These are phyloP conservation scores for Nigrospora oryzae DNA, from an alignment of 2,329 filamentous ascomycete genomes.

Conservation along the genomic window DNA sequence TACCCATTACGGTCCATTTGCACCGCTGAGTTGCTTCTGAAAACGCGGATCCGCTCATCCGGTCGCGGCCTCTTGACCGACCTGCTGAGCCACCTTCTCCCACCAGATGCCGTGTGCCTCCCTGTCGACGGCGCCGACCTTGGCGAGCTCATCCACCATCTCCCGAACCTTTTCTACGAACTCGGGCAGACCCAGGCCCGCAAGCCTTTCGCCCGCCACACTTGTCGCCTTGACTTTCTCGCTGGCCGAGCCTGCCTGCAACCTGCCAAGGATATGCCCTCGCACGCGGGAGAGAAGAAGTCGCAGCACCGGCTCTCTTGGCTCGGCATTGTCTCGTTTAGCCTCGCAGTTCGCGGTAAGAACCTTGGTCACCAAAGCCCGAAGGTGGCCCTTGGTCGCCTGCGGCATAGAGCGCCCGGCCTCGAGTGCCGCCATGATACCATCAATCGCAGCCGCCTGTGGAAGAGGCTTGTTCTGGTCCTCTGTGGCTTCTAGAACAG, in stretches of 20 bases:
- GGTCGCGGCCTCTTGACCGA: constrained; percentile 30
- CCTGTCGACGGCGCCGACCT: constrained; percentile 58
- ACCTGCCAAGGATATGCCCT: constrained; percentile 55
- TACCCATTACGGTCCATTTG: too few species aligned
- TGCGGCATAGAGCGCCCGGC: constrained; percentile 55
- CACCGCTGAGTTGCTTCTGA: too few species aligned
- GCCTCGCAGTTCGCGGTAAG: constrained; percentile 41
- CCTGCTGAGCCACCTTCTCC: constrained; percentile 53
- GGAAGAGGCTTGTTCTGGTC: constrained; percentile 36
- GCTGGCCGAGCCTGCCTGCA: constrained; percentile 57
- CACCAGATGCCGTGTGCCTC: constrained; percentile 64
- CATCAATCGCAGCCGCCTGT: constrained; percentile 40
- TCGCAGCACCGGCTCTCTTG: constrained; percentile 50
- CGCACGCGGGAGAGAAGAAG: constrained; percentile 61
- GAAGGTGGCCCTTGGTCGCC: constrained; percentile 51
- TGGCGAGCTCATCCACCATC: constrained; percentile 60
- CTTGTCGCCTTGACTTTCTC: constrained; percentile 65
- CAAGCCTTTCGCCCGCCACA: constrained; percentile 60
- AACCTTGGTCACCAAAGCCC: constrained; percentile 49
- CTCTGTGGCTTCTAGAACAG: constrained; percentile 51
- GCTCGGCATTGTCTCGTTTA: constrained; percentile 28
- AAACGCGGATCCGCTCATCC: too few species aligned
- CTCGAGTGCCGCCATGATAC: constrained; percentile 55
- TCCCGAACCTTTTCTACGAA: constrained; percentile 62
- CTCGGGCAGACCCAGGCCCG: constrained; percentile 61